Evolutionary conservation across 2,329 filamentous ascomycete species (phyloP).

Genomic region (Monilinia vaccinii-corymbosi): DNA sequence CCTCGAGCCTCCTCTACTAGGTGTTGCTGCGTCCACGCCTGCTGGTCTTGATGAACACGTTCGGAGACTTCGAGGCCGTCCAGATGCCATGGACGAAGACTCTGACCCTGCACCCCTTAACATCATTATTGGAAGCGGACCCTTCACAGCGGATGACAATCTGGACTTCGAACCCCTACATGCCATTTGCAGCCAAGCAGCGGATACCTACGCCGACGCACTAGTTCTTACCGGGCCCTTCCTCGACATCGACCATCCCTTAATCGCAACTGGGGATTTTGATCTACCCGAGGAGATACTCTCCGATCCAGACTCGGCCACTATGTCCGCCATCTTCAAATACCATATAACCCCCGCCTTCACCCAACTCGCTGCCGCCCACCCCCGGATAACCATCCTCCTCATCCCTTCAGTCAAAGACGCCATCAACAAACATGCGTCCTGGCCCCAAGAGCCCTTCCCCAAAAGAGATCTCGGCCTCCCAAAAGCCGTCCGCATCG

Average conservation of each 20-base stretch:
- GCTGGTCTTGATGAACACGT: slow-evolving; percentile 58
- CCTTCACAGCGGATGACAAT: slow-evolving; percentile 88
- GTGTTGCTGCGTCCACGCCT: slow-evolving; percentile 61
- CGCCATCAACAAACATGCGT: slow-evolving; percentile 70
- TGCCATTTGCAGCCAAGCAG: slow-evolving; percentile 69
- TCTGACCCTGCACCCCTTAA: slow-evolving; percentile 57
- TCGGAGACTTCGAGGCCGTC: slow-evolving; percentile 55
- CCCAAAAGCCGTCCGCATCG: slow-evolving; percentile 64
- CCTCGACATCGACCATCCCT: slow-evolving; percentile 81
- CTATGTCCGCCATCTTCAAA: slow-evolving; percentile 75
- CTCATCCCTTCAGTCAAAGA: slow-evolving; percentile 79
- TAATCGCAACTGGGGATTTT: slow-evolving; percentile 73
- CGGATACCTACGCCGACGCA: slow-evolving; percentile 64
- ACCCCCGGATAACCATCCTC: slow-evolving; percentile 74
- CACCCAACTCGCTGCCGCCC: slow-evolving; percentile 56
- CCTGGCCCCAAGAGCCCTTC: slow-evolving; percentile 75
- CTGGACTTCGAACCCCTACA: slow-evolving; percentile 83
- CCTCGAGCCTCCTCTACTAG: slow-evolving; percentile 64
- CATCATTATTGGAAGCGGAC: slow-evolving; percentile 71
- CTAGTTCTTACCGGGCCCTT: slow-evolving; percentile 81
- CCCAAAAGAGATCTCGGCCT: slow-evolving; percentile 64
- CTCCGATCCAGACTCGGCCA: slow-evolving; percentile 68
- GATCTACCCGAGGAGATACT: slow-evolving; percentile 60
- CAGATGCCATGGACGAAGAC: slow-evolving; percentile 53
- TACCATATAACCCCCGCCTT: slow-evolving; percentile 68